Evolutionary conservation across 2,329 filamentous ascomycete genomes (phyloP), one percentile per base, ranked within the genome.

Genomic region (Aspergillus sp.): DNA sequence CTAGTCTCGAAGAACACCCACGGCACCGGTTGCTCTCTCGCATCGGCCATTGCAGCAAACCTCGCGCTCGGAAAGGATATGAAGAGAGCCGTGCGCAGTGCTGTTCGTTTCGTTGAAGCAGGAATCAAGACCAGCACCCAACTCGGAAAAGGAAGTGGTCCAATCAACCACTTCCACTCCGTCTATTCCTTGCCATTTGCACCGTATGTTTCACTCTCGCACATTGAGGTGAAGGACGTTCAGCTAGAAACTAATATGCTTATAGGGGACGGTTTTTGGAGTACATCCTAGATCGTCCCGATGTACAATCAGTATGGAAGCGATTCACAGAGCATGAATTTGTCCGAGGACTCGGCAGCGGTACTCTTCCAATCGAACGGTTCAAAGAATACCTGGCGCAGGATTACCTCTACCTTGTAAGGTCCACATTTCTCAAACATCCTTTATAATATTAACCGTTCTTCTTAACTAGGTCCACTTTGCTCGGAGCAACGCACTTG

Each of bases 361-460:
- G 91, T 0, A 88, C 84, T 7, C 78, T 98, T 19, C 88, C 90
- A 0, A 66, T 89, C 1, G 84, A 89, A 44, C 88, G 86, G 0
- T 98, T 96, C 80, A 95, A 92, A 73, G 84, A 89, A 40, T 98
- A 97, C 71, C 85, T 98, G 56, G 83, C 95, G 9, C 93, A 98
- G 67, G 93, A 98, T 68, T 97, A 97, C 68, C 80, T 96, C 4
- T 98, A 95, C 69, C 78, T 97, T 44, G 90, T 95, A 67, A 43
- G 81, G 69, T 15, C 17, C 33, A 24, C 41, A 33, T 51, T 3
- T 48, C 6, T 43, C 9, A 24, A 31, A 11, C 9, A 11, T 4
- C 27, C 4, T 8, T 44, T 40, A 27, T 19, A n/a, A 46, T 53
- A 31, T 52, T 61, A 17, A 58, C 46, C 24, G 52, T 53, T 21